Conservation (phyloP, 495 filamentous ascomycete genomes). For the Chaetomium cochliodes region DNA sequence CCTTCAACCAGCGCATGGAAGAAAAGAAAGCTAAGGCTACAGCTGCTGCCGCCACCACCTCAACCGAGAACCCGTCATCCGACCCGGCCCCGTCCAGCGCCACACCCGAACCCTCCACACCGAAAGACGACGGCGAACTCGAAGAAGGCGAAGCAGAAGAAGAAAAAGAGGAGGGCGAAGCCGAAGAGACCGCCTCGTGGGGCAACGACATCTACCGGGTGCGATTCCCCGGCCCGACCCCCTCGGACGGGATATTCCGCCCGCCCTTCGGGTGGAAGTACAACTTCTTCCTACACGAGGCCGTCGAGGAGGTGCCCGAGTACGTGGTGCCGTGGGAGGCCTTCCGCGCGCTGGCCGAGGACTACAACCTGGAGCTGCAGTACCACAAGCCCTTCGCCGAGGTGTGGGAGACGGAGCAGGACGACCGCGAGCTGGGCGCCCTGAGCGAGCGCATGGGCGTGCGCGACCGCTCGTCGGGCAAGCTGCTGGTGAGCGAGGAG, state of each 20-base stretch:
- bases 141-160: conserved; percentile 45
- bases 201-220: conserved; percentile 91
- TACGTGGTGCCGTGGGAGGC: conserved; percentile 98
- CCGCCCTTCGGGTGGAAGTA: conserved; percentile 98
- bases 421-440: conserved; percentile 71
- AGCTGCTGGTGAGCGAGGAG: conserved; percentile 66
- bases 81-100: conserved; percentile 14
- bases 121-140: conserved; percentile 48
- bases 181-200: conserved; percentile 68
- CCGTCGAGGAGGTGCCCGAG: conserved; percentile 93
- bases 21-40: conserved; percentile 47
- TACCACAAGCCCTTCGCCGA: conserved; percentile 88
- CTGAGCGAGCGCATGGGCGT: conserved; percentile 95
- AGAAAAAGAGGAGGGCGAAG: conserved; percentile 52
- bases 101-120: conserved; percentile 1
- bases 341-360: conserved; percentile 89
- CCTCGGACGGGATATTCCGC: conserved; percentile 78
- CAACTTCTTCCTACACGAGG: conserved; percentile 91
- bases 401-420: conserved; percentile 86
- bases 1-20: conserved; percentile 56
- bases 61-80: conserved; percentile 25
- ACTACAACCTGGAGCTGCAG: conserved; percentile 92
- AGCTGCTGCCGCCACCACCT: conserved; percentile 9
- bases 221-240: conserved; percentile 76
- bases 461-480: conserved; percentile 64